phyloP scores from a whole-genome alignment of 176 grass and related monocot species.

The Triticum turgidum region DNA sequence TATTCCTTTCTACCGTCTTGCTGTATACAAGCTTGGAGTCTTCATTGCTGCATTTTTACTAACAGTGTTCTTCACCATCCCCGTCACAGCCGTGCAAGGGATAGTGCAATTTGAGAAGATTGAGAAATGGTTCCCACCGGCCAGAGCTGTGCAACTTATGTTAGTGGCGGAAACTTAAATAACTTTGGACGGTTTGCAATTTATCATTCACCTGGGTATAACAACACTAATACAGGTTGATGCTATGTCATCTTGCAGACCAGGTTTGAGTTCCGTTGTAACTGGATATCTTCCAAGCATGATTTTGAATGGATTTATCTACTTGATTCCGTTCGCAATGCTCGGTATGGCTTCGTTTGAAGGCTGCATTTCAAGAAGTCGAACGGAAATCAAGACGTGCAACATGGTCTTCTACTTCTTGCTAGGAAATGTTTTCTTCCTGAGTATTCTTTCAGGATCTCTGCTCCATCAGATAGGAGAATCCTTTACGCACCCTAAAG shows the following conservation, averaged over 20 bases:
- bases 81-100: slow-evolving; percentile 83
- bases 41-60: slow-evolving; percentile 63
- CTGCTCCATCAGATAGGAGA: slow-evolving; percentile 78
- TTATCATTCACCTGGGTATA: background rate
- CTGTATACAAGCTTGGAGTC: slow-evolving; percentile 49
- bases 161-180: slow-evolving; percentile 36
- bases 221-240: slow-evolving; percentile 10
- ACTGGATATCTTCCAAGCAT: slow-evolving; percentile 82
- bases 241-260: slow-evolving; percentile 54
- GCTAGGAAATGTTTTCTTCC: slow-evolving; percentile 91
- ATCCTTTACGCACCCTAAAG: slow-evolving; percentile 78
- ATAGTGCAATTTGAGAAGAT: slow-evolving; percentile 89
- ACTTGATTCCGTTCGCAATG: slow-evolving; percentile 81
- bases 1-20: slow-evolving; percentile 55
- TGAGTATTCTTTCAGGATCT: slow-evolving; percentile 79
- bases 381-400: slow-evolving; percentile 75
- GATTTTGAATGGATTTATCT: slow-evolving; percentile 88
- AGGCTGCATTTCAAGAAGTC: slow-evolving; percentile 64
- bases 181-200: background rate
- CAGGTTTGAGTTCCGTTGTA: slow-evolving; percentile 68
- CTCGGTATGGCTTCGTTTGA: slow-evolving; percentile 69
- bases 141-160: slow-evolving; percentile 82
- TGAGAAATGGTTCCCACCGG: slow-evolving; percentile 77
- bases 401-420: slow-evolving; percentile 97
- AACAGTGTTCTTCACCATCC: slow-evolving; percentile 78